These are phyloP conservation scores for Epichloe hybrida DNA, from an alignment of 2,329 filamentous ascomycete genomes.

Conservation along the genomic window DNA sequence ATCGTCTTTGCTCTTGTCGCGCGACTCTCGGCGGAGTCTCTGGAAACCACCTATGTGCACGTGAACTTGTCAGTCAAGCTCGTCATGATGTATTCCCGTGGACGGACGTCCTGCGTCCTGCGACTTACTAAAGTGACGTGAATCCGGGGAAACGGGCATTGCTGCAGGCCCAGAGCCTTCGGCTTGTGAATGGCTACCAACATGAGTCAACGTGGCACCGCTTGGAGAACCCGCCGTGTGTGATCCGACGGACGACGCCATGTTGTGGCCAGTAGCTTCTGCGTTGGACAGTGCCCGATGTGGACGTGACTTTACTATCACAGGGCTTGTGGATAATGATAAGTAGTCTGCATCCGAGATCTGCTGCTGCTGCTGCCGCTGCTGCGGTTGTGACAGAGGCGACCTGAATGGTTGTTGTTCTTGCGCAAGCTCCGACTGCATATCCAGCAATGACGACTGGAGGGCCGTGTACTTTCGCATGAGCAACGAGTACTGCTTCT, in stretches of 20 bases:
- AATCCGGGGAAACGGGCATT: constrained; percentile 22
- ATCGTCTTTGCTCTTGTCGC: constrained; percentile 33
- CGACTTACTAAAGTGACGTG: constrained; percentile 30
- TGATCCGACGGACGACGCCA: constrained; percentile 27
- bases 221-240: constrained; percentile 9
- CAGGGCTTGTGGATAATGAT: constrained; percentile 24
- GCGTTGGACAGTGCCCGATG: constrained; percentile 31
- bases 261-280: constrained; percentile 29
- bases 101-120: constrained; percentile 4
- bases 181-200: not conserved
- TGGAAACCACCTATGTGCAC: constrained; percentile 29
- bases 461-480: constrained; percentile 38
- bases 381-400: not conserved
- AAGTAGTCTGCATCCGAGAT: constrained; percentile 20
- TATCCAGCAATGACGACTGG: constrained; percentile 35
- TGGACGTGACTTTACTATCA: constrained; percentile 22
- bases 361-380: not conserved
- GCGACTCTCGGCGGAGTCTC: constrained; percentile 33
- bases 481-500: constrained; percentile 36
- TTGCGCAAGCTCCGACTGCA: constrained; percentile 21
- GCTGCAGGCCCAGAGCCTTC: constrained; percentile 10
- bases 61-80: constrained; percentile 6
- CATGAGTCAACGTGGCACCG: not conserved
- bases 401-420: not conserved
- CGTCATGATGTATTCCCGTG: constrained; percentile 1